These are phyloP conservation scores for Dioscorea zingiberensis DNA, from an alignment of 106 monocot genomes.

Conservation along the genomic window DNA sequence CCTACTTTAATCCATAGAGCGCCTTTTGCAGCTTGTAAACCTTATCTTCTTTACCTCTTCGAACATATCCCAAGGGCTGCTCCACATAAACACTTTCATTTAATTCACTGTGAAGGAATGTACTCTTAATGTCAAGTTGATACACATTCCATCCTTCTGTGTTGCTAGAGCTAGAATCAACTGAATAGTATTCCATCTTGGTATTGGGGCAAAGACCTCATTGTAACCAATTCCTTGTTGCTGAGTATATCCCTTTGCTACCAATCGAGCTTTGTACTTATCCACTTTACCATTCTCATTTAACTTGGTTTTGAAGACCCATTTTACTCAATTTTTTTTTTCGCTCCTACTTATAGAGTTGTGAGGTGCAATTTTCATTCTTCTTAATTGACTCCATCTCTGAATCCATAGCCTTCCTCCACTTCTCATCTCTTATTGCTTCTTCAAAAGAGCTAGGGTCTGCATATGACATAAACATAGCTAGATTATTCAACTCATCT, in stretches of 20 bases:
- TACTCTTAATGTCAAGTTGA: constrained; percentile 2
- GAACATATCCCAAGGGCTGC: neutral
- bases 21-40: neutral
- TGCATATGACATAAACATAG: no score
- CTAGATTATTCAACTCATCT: no score
- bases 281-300: neutral
- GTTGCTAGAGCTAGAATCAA: neutral
- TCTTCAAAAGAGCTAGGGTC: no score
- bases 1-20: constrained; percentile 6
- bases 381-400: no score
- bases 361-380: no score
- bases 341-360: no score
- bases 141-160: neutral
- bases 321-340: neutral
- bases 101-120: neutral
- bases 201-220: neutral
- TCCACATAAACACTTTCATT: constrained; percentile 6
- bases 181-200: neutral
- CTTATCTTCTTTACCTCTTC: neutral
- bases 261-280: neutral
- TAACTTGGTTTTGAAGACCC: constrained; percentile 1
- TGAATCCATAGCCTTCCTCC: no score
- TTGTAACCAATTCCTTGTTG: constrained; percentile 2
- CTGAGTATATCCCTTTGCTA: constrained; percentile 4
- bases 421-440: no score